Conservation (phyloP, 1,284 basidiomycete genomes). For the Flammula alnicola region DNA sequence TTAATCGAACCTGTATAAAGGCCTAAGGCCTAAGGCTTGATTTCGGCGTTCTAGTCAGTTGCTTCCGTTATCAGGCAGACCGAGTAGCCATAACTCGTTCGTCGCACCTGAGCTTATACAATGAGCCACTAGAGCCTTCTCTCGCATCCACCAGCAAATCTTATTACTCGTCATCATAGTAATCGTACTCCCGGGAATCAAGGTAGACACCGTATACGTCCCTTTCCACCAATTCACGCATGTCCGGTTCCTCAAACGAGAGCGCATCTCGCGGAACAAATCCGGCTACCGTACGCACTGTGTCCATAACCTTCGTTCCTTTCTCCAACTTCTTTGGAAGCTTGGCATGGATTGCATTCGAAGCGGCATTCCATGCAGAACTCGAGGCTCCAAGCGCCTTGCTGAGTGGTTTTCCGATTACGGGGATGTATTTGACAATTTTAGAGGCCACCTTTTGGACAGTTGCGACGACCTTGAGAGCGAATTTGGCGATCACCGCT, state of each 20-base stretch:
- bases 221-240: neutral
- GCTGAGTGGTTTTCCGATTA: conserved; percentile 7
- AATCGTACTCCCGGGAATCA: too few relatives aligned
- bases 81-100: too few relatives aligned
- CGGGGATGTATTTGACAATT: conserved; percentile 17
- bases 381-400: neutral
- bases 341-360: neutral
- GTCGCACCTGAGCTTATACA: too few relatives aligned
- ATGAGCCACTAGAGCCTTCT: too few relatives aligned
- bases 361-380: neutral
- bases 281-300: neutral
- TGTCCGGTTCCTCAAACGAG: neutral
- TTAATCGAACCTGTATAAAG: too few relatives aligned
- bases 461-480: conserved; percentile 16
- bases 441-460: conserved; percentile 8
- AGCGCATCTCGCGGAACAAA: neutral
- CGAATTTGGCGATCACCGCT: conserved; percentile 21
- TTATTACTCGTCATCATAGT: neutral
- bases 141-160: neutral
- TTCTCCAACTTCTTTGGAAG: neutral
- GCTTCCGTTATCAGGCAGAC: too few relatives aligned
- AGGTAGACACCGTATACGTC: too few relatives aligned
- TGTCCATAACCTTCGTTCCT: conserved; percentile 4
- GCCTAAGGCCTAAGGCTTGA: too few relatives aligned
- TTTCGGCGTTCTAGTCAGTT: too few relatives aligned